These are phyloP conservation scores for Podospora tetraspora DNA, from an alignment of 495 filamentous ascomycete genomes.

Conservation along the genomic window DNA sequence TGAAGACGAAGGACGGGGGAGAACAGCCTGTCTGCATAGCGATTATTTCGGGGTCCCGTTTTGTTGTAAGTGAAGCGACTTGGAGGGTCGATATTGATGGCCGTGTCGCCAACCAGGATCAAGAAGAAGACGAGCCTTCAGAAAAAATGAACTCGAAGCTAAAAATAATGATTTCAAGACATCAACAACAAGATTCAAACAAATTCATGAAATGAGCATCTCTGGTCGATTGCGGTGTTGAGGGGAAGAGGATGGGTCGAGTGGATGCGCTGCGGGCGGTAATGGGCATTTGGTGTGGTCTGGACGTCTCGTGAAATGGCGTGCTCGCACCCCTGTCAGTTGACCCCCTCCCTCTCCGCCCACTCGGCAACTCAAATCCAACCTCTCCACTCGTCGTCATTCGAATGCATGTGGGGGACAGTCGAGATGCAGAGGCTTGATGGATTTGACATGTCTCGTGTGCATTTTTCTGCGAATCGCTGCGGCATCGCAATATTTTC, in stretches of 20 bases:
- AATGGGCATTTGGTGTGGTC: background rate
- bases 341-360: background rate
- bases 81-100: background rate
- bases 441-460: background rate
- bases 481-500: background rate
- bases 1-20: background rate
- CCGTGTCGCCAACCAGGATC: background rate
- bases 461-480: too few relatives aligned
- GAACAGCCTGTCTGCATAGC: background rate
- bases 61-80: background rate
- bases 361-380: background rate
- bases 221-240: background rate
- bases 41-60: background rate
- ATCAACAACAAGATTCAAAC: background rate
- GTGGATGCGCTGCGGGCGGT: background rate
- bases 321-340: constrained; percentile 14
- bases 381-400: background rate
- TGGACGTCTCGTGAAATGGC: constrained; percentile 10
- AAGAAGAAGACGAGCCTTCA: too few relatives aligned
- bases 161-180: background rate
- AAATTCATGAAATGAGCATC: background rate
- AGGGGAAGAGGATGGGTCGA: background rate
- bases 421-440: background rate
- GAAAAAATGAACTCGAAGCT: background rate
- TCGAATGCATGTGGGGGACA: background rate